These are phyloP conservation scores for Naganishia liquefaciens DNA, from an alignment of 1,284 basidiomycete species.

Conservation along the genomic window DNA sequence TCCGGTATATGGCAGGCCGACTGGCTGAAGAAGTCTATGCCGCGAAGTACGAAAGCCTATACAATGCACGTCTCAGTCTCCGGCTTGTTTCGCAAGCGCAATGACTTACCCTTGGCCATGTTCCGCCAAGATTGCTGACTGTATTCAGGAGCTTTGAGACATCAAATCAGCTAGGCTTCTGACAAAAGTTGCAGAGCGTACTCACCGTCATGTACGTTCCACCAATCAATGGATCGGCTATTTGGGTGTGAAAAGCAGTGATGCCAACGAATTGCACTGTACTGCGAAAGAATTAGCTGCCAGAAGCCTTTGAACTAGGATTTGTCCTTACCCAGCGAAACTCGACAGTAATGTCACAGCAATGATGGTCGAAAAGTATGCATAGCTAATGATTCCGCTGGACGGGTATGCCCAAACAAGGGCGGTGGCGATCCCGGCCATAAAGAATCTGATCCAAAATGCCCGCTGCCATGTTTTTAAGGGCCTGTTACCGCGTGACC, in stretches of 20 bases:
- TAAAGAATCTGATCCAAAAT: slow-evolving; percentile 84
- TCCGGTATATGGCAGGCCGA: slow-evolving; percentile 72
- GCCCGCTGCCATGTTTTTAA: slow-evolving; percentile 85
- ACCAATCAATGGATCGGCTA: slow-evolving; percentile 95
- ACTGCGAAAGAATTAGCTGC: slow-evolving; percentile 54
- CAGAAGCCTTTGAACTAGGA: slow-evolving; percentile 12
- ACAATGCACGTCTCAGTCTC: neutral
- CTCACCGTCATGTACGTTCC: slow-evolving; percentile 96
- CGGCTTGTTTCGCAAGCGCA: neutral
- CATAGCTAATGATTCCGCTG: slow-evolving; percentile 44
- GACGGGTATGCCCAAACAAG: slow-evolving; percentile 82
- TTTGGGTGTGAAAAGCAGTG: slow-evolving; percentile 94
- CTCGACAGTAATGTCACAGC: slow-evolving; percentile 79
- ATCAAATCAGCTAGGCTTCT: neutral
- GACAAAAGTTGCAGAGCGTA: slow-evolving; percentile 9
- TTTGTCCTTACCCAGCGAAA: slow-evolving; percentile 71
- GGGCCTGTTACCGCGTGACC: slow-evolving; percentile 75
- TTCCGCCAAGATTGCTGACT: slow-evolving; percentile 94
- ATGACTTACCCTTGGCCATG: slow-evolving; percentile 79
- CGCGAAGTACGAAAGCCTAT: slow-evolving; percentile 55
- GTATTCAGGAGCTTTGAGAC: slow-evolving; percentile 81
- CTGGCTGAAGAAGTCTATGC: slow-evolving; percentile 80
- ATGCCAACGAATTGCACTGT: slow-evolving; percentile 99
- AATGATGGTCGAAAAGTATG: slow-evolving; percentile 78
- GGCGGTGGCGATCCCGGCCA: slow-evolving; percentile 67